Conservation (phyloP, 768 basidiomycete species). For the Lactifluus echinatus region DNA sequence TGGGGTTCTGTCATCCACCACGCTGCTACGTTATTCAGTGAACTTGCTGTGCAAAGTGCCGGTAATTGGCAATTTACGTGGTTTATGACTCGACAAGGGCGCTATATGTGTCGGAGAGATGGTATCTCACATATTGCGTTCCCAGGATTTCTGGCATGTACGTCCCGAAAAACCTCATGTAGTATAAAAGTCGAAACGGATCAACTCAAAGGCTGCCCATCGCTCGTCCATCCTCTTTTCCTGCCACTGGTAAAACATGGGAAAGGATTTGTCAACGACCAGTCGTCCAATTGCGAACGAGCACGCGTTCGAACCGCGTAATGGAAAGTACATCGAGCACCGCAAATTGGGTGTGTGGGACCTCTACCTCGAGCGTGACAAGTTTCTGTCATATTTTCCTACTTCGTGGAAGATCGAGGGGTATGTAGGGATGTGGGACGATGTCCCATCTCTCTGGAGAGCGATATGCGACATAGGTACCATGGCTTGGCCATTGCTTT, state of each 20-base stretch:
- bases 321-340: slow-evolving; percentile 37
- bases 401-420: slow-evolving; percentile 41
- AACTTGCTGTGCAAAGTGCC: no score
- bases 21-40: no score
- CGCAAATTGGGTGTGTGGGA: slow-evolving; percentile 69
- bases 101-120: no score
- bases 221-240: background rate
- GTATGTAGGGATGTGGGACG: slow-evolving; percentile 38
- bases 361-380: slow-evolving; percentile 51
- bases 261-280: background rate
- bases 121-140: no score
- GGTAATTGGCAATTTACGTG: no score
- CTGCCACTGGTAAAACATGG: background rate
- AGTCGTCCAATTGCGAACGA: background rate
- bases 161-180: no score
- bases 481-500: slow-evolving; percentile 3
- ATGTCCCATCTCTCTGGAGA: slow-evolving; percentile 56
- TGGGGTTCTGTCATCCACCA: no score
- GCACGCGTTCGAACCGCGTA: background rate
- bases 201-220: background rate
- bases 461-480: slow-evolving; percentile 31
- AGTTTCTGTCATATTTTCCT: slow-evolving; percentile 29
- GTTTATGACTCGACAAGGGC: no score
- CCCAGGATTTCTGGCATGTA: no score
- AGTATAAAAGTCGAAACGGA: background rate